These are phyloP conservation scores for Blastomyces silverae DNA, from an alignment of 2,329 filamentous ascomycete genomes.

Conservation along the genomic window DNA sequence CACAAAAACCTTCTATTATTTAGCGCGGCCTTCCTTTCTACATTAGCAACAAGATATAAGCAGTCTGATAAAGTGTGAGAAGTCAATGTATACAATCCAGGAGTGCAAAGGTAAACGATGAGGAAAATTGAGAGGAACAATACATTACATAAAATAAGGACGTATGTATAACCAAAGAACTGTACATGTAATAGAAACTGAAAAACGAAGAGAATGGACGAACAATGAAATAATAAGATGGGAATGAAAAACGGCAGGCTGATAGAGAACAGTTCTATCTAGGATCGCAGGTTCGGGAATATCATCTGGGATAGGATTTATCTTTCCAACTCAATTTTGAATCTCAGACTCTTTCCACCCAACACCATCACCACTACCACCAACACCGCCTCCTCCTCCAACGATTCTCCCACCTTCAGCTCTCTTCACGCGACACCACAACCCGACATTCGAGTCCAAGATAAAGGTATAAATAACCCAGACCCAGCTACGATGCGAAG, in stretches of 20 bases:
- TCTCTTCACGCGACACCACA: slow-evolving; percentile 89
- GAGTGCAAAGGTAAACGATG: neutral
- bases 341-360: slow-evolving; percentile 65
- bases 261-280: neutral
- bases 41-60: too few relatives aligned
- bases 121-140: neutral
- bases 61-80: too few relatives aligned
- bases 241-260: neutral
- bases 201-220: neutral
- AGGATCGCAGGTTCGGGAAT: neutral
- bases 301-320: neutral
- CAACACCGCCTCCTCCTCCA: slow-evolving; percentile 34
- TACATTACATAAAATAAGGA: neutral
- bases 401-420: slow-evolving; percentile 65
- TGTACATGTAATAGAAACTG: neutral
- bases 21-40: too few relatives aligned
- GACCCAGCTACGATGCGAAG: slow-evolving; percentile 81
- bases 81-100: neutral
- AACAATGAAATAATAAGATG: neutral
- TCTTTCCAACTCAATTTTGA: slow-evolving; percentile 46
- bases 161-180: neutral
- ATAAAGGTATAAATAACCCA: slow-evolving; percentile 96
- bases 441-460: slow-evolving; percentile 76
- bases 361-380: slow-evolving; percentile 38
- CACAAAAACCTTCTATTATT: too few relatives aligned